phyloP scores from a whole-genome alignment of 2,329 filamentous ascomycete genomes.

The Aspergillus fischeri region DNA sequence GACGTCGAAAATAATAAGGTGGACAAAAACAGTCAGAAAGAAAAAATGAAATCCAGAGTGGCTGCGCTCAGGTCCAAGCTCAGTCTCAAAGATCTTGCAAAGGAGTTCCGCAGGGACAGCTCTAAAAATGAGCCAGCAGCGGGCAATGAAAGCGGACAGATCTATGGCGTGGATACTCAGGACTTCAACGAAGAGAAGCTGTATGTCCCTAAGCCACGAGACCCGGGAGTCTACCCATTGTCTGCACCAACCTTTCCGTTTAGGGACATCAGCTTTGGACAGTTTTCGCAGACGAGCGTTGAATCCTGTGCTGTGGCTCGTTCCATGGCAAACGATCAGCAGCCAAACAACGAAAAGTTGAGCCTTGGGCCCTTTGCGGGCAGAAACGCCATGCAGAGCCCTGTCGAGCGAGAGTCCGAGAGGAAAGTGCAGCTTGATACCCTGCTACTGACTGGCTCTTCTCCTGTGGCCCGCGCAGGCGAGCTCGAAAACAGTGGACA shows the following conservation, averaged over 20 bases:
- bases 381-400: conserved; percentile 1
- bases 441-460: conserved; percentile 14
- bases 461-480: conserved; percentile 14
- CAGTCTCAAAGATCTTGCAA: conserved; percentile 27
- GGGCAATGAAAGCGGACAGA: neutral
- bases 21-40: conserved; percentile 1
- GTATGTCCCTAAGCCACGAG: conserved; percentile 13
- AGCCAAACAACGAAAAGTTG: neutral
- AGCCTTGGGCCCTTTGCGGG: conserved; percentile 3
- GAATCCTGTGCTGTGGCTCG: conserved; percentile 3
- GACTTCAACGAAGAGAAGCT: conserved; percentile 11
- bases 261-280: neutral
- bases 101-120: conserved; percentile 18
- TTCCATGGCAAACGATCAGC: neutral
- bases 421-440: conserved; percentile 5
- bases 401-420: neutral
- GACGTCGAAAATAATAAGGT: conserved; percentile 1
- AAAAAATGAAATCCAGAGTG: conserved; percentile 23
- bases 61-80: conserved; percentile 26
- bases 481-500: conserved; percentile 12
- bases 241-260: conserved; percentile 14
- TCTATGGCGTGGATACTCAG: neutral
- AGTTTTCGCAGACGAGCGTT: conserved; percentile 1
- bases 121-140: neutral
- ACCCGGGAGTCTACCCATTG: conserved; percentile 3